A percentile compares a stretch with the other conserved stretches of the same genome.
These are phyloP conservation scores for Solanum hybrid DNA, from an alignment of 305 asterid species.

Conservation along the genomic window DNA sequence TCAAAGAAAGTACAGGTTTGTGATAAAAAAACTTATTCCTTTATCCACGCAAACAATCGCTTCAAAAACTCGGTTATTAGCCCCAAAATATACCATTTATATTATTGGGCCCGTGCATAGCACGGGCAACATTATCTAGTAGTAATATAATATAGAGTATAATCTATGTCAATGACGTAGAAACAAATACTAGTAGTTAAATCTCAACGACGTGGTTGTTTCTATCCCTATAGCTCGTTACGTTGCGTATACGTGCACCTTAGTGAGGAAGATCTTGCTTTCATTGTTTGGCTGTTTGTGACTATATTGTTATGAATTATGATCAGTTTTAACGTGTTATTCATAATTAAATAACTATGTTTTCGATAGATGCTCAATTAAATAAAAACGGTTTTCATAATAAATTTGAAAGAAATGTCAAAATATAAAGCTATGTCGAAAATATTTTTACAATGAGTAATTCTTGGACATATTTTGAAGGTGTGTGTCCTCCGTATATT, in stretches of 20 bases:
- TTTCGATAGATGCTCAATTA: background rate
- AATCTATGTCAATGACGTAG: background rate
- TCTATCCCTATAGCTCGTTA: background rate
- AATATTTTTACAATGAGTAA: background rate
- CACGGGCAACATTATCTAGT: too few species aligned
- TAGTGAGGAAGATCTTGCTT: background rate
- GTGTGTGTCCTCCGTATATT: background rate
- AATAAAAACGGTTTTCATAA: fast-evolving
- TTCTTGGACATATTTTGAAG: background rate
- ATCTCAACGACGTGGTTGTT: background rate
- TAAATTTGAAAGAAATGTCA: background rate
- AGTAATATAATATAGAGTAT: too few species aligned
- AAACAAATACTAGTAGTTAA: background rate
- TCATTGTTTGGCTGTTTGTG: background rate
- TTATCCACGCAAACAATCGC: too few species aligned
- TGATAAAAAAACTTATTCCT: too few species aligned
- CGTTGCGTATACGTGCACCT: background rate
- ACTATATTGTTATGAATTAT: background rate
- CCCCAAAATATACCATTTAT: too few species aligned
- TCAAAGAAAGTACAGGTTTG: too few species aligned
- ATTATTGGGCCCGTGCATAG: too few species aligned
- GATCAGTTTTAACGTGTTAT: background rate
- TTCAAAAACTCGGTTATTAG: too few species aligned
- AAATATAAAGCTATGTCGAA: background rate
- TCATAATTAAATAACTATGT: background rate